Percentiles rank a stretch among this genome's conserved stretches.
phyloP scores from a whole-genome alignment of 352 stramenopile genomes.

The Globisporangium rhizosaccharum region DNA sequence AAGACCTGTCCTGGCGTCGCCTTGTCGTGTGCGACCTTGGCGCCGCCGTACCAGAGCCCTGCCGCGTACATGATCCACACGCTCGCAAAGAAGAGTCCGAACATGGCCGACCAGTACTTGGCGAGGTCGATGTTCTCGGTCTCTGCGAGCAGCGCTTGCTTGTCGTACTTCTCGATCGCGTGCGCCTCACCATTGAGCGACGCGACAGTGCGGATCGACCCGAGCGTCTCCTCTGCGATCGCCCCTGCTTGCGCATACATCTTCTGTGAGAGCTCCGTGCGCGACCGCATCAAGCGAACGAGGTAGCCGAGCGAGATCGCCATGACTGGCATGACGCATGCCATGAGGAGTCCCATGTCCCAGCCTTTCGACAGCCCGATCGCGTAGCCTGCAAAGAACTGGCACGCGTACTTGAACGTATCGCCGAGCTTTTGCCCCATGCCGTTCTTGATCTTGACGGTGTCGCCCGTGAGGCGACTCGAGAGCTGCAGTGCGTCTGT shows the following conservation, averaged over 20 bases:
- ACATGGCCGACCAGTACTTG: conserved; percentile 18
- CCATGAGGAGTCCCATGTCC: conserved; percentile 45
- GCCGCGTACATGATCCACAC: conserved; percentile 42
- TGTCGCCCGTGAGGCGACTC: conserved; percentile 37
- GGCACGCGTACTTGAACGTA: conserved; percentile 21
- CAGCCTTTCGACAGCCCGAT: conserved; percentile 45
- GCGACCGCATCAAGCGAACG: conserved; percentile 19
- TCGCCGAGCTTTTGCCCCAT: conserved; percentile 54
- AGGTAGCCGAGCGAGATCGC: conserved; percentile 28
- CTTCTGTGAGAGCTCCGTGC: conserved; percentile 24
- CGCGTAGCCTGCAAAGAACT: conserved; percentile 35
- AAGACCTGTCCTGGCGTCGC: conserved; percentile 32
- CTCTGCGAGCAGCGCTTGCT: conserved; percentile 22
- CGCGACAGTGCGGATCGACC: conserved; percentile 53
- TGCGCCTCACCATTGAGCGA: conserved; percentile 37
- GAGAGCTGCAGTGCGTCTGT: conserved; percentile 38
- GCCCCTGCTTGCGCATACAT: conserved; percentile 43
- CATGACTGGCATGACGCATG: conserved; percentile 37
- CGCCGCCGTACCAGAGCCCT: conserved; percentile 53
- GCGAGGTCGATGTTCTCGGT: conserved; percentile 23
- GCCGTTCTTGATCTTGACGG: conserved; percentile 51
- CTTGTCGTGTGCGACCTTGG: conserved; percentile 27
- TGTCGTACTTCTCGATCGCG: conserved; percentile 34
- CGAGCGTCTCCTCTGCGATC: conserved; percentile 52
- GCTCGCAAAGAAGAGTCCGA: conserved; percentile 31